phyloP scores from a whole-genome alignment of 2,329 filamentous ascomycete species.

The Thermoascus crustaceus region DNA sequence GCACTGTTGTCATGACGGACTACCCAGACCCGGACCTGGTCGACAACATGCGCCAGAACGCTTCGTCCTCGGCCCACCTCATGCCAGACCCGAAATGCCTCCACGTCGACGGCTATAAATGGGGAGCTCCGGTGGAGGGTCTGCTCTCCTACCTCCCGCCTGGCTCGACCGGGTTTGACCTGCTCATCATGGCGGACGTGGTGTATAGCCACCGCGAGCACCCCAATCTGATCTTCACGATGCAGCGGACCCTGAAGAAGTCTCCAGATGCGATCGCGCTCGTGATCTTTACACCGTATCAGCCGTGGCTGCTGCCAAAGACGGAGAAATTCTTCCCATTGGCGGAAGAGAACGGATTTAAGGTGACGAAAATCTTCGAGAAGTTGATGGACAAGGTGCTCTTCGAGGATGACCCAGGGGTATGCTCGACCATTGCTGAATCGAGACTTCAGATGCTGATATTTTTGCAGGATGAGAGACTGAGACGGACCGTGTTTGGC shows the following conservation, averaged over 20 bases:
- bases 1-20: slow-evolving; percentile 68
- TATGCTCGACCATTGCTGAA: slow-evolving; percentile 26
- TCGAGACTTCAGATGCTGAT: slow-evolving; percentile 5
- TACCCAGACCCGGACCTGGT: slow-evolving; percentile 83
- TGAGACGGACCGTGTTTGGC: slow-evolving; percentile 75
- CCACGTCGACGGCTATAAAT: slow-evolving; percentile 66
- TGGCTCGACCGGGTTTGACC: slow-evolving; percentile 52
- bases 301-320: slow-evolving; percentile 79
- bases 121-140: slow-evolving; percentile 59
- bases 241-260: slow-evolving; percentile 58
- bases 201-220: slow-evolving; percentile 91
- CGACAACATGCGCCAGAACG: slow-evolving; percentile 68
- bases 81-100: slow-evolving; percentile 38
- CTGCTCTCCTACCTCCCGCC: slow-evolving; percentile 52
- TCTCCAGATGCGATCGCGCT: slow-evolving; percentile 55
- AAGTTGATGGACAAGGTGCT: slow-evolving; percentile 75
- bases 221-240: slow-evolving; percentile 62
- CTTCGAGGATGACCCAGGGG: slow-evolving; percentile 80
- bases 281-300: slow-evolving; percentile 91
- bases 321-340: slow-evolving; percentile 82
- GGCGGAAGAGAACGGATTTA: slow-evolving; percentile 61
- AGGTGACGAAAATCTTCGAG: slow-evolving; percentile 72
- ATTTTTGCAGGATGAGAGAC: slow-evolving; percentile 55
- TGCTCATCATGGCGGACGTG: slow-evolving; percentile 78
- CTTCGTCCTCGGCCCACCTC: slow-evolving; percentile 47